Conservation (phyloP, 345 rosid genomes). For the Eucalyptus melliodora region DNA sequence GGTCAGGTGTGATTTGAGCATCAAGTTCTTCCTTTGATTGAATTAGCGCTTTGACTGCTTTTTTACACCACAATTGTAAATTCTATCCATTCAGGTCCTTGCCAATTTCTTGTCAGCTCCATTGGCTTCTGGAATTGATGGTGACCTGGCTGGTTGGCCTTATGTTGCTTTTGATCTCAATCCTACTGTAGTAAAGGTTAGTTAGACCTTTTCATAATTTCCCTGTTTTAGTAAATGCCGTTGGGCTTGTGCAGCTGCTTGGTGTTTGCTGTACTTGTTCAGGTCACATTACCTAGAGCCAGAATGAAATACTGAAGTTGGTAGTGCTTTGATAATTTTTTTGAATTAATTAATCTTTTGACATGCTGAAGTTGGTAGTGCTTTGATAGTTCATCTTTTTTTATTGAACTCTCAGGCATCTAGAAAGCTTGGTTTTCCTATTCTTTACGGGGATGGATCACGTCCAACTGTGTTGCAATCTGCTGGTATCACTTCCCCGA, state of each 20-base stretch:
- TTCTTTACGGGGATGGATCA: constrained; percentile 88
- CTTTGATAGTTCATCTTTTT: neutral
- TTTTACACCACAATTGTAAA: neutral
- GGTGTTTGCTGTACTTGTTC: neutral
- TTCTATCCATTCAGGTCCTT: constrained; percentile 43
- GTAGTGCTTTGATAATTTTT: neutral
- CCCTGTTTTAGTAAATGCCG: neutral
- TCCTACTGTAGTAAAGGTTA: constrained; percentile 83
- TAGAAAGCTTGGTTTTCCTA: constrained; percentile 75
- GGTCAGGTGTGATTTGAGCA: constrained; percentile 50
- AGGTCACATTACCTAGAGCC: neutral
- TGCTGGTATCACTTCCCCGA: constrained; percentile 82
- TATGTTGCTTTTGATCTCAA: constrained; percentile 89
- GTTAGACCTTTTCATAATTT: neutral
- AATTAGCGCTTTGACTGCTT: neutral
- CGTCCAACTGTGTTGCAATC: constrained; percentile 75
- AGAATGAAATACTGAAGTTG: neutral
- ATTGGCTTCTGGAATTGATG: constrained; percentile 57
- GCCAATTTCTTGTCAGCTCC: constrained; percentile 91
- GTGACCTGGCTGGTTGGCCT: constrained; percentile 53
- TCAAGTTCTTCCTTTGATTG: neutral
- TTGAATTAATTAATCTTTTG: too few relatives aligned
- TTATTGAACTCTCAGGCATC: constrained; percentile 38
- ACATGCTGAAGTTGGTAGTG: neutral
- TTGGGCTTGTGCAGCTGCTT: neutral